phyloP scores from a whole-genome alignment of 345 rosid species.

The Angophora floribunda region DNA sequence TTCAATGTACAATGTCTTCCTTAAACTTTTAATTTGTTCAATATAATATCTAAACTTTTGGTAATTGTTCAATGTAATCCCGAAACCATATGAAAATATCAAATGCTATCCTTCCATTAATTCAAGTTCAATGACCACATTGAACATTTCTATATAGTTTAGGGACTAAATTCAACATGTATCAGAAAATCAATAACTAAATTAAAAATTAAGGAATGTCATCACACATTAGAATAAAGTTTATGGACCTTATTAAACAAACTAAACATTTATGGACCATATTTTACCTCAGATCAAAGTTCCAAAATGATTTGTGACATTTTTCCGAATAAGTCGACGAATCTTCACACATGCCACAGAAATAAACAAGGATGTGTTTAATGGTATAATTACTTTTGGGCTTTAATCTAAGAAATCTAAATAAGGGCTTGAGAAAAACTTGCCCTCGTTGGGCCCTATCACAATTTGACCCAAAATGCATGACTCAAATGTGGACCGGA shows the following conservation, averaged over 20 bases:
- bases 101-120: no score
- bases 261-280: no score
- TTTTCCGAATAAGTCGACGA: neutral
- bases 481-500: neutral
- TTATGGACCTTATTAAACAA: accelerated
- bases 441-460: neutral
- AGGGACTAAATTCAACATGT: no score
- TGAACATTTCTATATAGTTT: no score
- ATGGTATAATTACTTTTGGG: neutral
- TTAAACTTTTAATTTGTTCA: no score
- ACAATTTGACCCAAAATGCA: neutral
- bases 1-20: accelerated
- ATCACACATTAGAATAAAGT: accelerated
- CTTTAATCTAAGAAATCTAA: neutral
- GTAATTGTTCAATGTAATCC: no score
- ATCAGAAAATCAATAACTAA: neutral
- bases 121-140: no score
- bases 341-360: neutral
- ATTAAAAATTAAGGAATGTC: no score
- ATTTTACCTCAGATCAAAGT: neutral
- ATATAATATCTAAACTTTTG: no score
- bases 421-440: neutral
- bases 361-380: neutral
- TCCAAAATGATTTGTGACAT: neutral
- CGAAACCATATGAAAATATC: no score